These are phyloP conservation scores for Ephemerocybe angulata DNA, from an alignment of 768 basidiomycete species.

Conservation along the genomic window DNA sequence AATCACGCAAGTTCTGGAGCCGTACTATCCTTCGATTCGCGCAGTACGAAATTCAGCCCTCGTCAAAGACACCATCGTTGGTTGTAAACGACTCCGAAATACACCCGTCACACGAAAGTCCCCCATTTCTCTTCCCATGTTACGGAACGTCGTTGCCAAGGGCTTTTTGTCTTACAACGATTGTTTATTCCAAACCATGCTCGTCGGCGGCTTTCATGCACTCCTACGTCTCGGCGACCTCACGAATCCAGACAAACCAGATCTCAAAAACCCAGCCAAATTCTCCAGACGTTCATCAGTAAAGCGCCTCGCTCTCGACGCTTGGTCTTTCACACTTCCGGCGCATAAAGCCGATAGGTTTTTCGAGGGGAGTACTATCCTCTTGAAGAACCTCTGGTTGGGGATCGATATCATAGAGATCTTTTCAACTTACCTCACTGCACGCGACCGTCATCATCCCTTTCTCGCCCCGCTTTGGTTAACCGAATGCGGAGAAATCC, in stretches of 20 bases:
- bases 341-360: too few relatives aligned
- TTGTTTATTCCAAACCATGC: background rate
- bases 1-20: background rate
- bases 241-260: background rate
- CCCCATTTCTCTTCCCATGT: too few relatives aligned
- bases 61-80: background rate
- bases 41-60: background rate
- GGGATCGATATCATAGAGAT: background rate
- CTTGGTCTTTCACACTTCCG: too few relatives aligned
- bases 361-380: background rate
- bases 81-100: background rate
- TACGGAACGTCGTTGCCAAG: too few relatives aligned
- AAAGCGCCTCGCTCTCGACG: too few relatives aligned
- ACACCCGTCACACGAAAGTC: too few relatives aligned
- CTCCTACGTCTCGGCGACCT: background rate
- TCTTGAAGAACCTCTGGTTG: background rate
- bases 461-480: too few relatives aligned
- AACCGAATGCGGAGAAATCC: too few relatives aligned
- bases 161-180: background rate
- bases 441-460: background rate
- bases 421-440: background rate
- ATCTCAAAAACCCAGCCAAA: background rate
- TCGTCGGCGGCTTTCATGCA: background rate
- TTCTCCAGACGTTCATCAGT: background rate
- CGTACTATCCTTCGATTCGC: background rate